Evolutionary conservation across 805 yeast genomes (phyloP).

Genomic region (Cyberlindnera bimundalis): DNA sequence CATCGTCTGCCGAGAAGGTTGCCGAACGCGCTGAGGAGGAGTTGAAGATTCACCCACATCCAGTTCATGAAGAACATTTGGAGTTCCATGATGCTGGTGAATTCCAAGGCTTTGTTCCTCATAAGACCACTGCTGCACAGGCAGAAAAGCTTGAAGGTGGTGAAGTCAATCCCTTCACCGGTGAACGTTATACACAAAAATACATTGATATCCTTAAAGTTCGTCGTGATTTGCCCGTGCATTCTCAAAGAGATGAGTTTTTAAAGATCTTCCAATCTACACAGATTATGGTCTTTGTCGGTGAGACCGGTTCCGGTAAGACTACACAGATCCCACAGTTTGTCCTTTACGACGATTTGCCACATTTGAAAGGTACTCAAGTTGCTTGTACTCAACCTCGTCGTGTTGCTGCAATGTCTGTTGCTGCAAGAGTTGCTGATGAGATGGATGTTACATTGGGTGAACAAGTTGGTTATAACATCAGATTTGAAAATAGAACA

Average conservation of each 20-base stretch:
- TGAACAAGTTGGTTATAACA: constrained; percentile 91
- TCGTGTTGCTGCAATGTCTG: constrained; percentile 99
- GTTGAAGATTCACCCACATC: constrained; percentile 46
- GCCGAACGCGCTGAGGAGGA: constrained; percentile 66
- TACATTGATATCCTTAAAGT: constrained; percentile 75
- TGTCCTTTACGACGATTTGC: constrained; percentile 85
- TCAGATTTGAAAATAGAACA: constrained; percentile 91
- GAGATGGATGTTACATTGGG: constrained; percentile 95
- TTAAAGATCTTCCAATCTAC: constrained; percentile 76
- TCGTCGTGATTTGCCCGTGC: constrained; percentile 89
- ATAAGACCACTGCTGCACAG: constrained; percentile 60
- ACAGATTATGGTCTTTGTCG: constrained; percentile 96
- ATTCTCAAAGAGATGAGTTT: constrained; percentile 88
- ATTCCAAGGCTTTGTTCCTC: constrained; percentile 51
- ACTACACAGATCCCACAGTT: constrained; percentile 98
- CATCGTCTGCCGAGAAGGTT: constrained; percentile 58
- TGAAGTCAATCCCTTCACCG: constrained; percentile 75
- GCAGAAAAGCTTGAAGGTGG: constrained; percentile 60
- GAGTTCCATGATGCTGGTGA: constrained; percentile 66
- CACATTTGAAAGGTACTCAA: constrained; percentile 76
- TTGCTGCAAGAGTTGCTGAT: constrained; percentile 94
- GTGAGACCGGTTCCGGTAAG: constrained; percentile 99
- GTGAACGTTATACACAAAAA: constrained; percentile 52
- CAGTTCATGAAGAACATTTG: constrained; percentile 32
- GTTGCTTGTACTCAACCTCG: constrained; percentile 97